Conservation (phyloP, 148 eudicot species). For the Selenicereus undatus region DNA sequence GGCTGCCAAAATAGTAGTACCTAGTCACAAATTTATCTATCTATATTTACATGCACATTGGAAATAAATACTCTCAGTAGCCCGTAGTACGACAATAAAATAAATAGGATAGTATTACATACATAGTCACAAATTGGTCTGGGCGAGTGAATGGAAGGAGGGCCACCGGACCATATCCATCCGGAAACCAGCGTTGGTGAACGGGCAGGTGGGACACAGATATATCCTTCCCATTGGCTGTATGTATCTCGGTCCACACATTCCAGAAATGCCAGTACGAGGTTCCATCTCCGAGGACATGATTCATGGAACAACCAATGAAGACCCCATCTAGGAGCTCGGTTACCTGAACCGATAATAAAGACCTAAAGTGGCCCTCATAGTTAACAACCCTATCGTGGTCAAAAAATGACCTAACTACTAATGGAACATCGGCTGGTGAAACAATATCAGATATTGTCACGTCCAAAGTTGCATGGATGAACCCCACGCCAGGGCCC, state of each 20-base stretch:
- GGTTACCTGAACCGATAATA: constrained; percentile 52
- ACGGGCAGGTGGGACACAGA: constrained; percentile 16
- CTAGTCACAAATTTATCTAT: too few relatives aligned
- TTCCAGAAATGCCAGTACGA: constrained; percentile 67
- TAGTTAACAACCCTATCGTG: constrained; percentile 29
- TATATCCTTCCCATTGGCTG: constrained; percentile 3
- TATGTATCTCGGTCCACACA: constrained; percentile 36
- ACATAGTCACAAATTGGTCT: too few relatives aligned
- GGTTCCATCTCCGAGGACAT: constrained; percentile 47
- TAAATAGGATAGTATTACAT: too few relatives aligned
- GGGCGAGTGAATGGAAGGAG: too few relatives aligned
- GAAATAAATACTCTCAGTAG: too few relatives aligned
- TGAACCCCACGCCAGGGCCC: constrained; percentile 23
- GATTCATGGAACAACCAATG: constrained; percentile 49
- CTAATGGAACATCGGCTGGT: constrained; percentile 29
- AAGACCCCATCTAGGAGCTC: constrained; percentile 35
- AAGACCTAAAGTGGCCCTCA: constrained; percentile 37
- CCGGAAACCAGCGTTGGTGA: constrained; percentile 24
- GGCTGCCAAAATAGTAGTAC: too few relatives aligned
- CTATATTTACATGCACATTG: too few relatives aligned
- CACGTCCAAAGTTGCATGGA: constrained; percentile 20
- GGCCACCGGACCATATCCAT: constrained; percentile 27
- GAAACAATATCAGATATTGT: constrained; percentile 27
- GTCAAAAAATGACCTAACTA: constrained; percentile 36
- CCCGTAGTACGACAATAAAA: neutral